Base-by-base conservation (phyloP, 257 asterid species). In the Solanum medicagineum region DNA sequence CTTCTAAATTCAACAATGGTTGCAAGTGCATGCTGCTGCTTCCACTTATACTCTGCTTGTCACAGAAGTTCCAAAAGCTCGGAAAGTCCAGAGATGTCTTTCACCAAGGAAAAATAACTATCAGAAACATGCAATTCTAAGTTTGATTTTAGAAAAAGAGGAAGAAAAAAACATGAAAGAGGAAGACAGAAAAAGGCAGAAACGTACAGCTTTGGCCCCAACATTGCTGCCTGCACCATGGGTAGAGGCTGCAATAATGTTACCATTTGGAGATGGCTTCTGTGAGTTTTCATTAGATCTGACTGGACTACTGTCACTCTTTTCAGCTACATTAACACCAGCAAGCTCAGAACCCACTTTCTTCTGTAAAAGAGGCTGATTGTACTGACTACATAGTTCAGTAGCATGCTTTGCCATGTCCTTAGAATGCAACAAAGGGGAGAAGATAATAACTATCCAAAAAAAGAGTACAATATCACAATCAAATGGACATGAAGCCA, bases 1-100 rank as follows among this genome's bases (percentile, higher is more conserved):
- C 93, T 86, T 91, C 93, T 45, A 85, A 83, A 69, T 89, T 86
- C 86, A 91, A 86, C 85, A 89, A 45, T 49, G 92, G 85, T 65
- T 68, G 86, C 36, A 85, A 73, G 75, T 89, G 88, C 80, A 80
- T 51, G 70, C 80, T 79, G 81, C 63, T 42, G 86, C 66, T 85
- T 26, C 81, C 87, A 63, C 40, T 65, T 75, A 87, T 81, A 88
- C 79, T 89, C 49, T 19, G 83, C 84, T 89, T 80, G 62, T 70
- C 87, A 86, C 75, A 86, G 81, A 36, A 85, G 87, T 83, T 86
- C 70, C 84, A 47, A 54, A 84, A 36, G 69, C 83, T 81, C 63
- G 84, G 56, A 83, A 66, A 81, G 51, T 81, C 55, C 80, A 54
- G 83, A 51, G 84, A 47, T 65, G 75, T 85, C 90, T 86, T 74